phyloP scores from a whole-genome alignment of 768 basidiomycete species.

The Dendrothele bispora region DNA sequence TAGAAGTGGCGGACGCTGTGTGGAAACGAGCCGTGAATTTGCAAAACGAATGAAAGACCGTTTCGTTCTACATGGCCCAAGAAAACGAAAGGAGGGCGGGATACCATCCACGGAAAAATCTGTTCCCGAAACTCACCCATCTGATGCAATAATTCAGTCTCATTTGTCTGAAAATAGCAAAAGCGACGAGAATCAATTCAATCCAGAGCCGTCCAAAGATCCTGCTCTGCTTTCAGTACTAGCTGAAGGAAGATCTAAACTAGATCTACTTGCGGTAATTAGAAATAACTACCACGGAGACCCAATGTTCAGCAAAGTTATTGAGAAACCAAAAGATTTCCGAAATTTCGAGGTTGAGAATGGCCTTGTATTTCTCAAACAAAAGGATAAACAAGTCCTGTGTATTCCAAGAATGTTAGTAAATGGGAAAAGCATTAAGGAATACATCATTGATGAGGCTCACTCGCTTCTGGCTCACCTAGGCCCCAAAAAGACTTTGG shows the following conservation, averaged over 20 bases:
- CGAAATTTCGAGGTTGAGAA: conserved; percentile 13
- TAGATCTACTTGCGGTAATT: conserved; percentile 6
- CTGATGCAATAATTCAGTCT: neutral
- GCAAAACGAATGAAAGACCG: conserved; percentile 10
- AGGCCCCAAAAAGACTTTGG: conserved; percentile 25
- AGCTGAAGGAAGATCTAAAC: conserved; percentile 1
- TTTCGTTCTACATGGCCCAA: conserved; percentile 15
- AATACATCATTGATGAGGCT: conserved; percentile 30
- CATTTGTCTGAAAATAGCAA: too few relatives aligned
- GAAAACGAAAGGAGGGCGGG: conserved; percentile 6
- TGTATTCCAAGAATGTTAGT: conserved; percentile 12
- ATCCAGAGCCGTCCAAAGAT: conserved; percentile 2
- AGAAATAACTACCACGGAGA: conserved; percentile 20
- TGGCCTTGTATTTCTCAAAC: conserved; percentile 12
- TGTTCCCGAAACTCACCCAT: neutral
- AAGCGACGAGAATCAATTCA: too few relatives aligned
- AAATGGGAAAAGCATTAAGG: conserved; percentile 12
- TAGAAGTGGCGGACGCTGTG: neutral
- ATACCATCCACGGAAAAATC: conserved; percentile 1
- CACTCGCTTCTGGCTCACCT: conserved; percentile 35
- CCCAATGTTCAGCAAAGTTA: conserved; percentile 13
- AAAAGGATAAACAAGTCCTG: conserved; percentile 1
- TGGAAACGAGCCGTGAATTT: conserved; percentile 7
- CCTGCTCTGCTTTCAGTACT: neutral
- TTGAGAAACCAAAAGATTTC: conserved; percentile 11